Evolutionary conservation across 768 basidiomycete genomes (phyloP), one percentile per base, ranked within the genome.

Genomic region (Plicaturopsis crispa): DNA sequence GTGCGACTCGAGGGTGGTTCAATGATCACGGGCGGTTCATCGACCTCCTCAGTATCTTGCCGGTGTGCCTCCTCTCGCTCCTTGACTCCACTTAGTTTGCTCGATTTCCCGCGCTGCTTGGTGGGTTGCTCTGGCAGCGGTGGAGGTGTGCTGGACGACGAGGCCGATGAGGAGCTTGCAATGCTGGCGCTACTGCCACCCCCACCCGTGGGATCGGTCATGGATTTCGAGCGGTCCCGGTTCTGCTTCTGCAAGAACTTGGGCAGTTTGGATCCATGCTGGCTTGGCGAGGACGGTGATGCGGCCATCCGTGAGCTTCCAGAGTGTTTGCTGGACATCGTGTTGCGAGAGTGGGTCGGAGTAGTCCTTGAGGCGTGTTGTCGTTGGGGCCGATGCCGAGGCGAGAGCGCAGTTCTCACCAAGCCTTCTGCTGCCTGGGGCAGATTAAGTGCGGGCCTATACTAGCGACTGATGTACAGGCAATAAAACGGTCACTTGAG

Each of bases 191-290:
- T 49, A 39, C 61, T 60, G 8, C 10, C 14, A 38, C 55, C 55
- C 24, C 56, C 62, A 45, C 51, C 54, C 23, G 49, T 46, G 24
- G 66, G 51, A 45, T 67, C 65, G 40, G 57, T 51, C 54, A 69
- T 57, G 17, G 78, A 75, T 60, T 67, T 75, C 16, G 75, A 72
- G 44, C 80, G 64, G 60, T 82, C 80, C 32, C 80, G 69, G 35
- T 49, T 55, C 50, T 73, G 69, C 44, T 80, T 83, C 52, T 82
- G 78, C 6, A 84, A 65, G 49, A 84, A 81, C 53, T 72, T 81
- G 52, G 79, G 67, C 4, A 84, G 60, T 55, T 80, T 83, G 24
- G 76, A 73, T n/a, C n/a, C n/a, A n/a, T n/a, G n/a, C n/a, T n/a
- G n/a, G n/a, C n/a, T n/a, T n/a, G n/a, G n/a, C n/a, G n/a, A n/a